Conservation (phyloP, 2,329 filamentous ascomycete genomes). For the Atkinsonella hypoxylon region DNA sequence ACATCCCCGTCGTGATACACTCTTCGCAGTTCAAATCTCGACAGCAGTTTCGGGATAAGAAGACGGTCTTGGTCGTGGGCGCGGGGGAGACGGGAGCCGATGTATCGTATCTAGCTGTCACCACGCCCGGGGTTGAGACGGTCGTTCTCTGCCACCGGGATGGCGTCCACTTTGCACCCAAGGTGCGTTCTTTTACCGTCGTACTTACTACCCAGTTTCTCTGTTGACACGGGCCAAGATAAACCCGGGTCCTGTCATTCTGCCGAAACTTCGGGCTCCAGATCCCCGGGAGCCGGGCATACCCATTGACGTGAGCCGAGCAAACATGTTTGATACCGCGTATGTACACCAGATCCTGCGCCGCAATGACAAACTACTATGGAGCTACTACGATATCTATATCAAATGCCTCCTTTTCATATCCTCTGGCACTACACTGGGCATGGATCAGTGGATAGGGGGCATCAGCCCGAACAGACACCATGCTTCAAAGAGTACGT, state of each 20-base stretch:
- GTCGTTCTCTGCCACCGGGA: constrained; percentile 31
- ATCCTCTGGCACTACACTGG: constrained; percentile 24
- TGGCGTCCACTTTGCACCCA: constrained; percentile 28
- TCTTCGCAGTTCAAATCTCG: constrained; percentile 29
- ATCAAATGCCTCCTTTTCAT: constrained; percentile 22
- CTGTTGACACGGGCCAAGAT: constrained; percentile 4
- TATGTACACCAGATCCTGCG: constrained; percentile 30
- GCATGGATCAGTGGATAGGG: constrained; percentile 31
- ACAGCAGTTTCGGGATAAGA: constrained; percentile 25
- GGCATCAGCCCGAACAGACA: constrained; percentile 21
- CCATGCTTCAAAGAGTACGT: constrained; percentile 15
- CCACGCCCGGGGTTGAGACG: constrained; percentile 21
- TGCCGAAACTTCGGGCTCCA: constrained; percentile 10
- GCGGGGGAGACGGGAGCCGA: constrained; percentile 33
- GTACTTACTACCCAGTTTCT: not conserved
- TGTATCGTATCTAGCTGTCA: constrained; percentile 29
- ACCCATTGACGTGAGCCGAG: constrained; percentile 28
- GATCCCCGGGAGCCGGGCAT: constrained; percentile 18
- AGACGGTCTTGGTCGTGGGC: constrained; percentile 29
- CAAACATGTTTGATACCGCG: constrained; percentile 33
- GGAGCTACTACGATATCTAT: constrained; percentile 30
- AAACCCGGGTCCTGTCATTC: constrained; percentile 10
- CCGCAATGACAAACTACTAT: constrained; percentile 21
- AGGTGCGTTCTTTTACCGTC: constrained; percentile 14
- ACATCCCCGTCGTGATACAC: constrained; percentile 25